Percentiles rank a stretch among this genome's conserved stretches.
Evolutionary conservation across 176 grass and related monocot genomes (phyloP).

Genomic region (Cocos nucifera): DNA sequence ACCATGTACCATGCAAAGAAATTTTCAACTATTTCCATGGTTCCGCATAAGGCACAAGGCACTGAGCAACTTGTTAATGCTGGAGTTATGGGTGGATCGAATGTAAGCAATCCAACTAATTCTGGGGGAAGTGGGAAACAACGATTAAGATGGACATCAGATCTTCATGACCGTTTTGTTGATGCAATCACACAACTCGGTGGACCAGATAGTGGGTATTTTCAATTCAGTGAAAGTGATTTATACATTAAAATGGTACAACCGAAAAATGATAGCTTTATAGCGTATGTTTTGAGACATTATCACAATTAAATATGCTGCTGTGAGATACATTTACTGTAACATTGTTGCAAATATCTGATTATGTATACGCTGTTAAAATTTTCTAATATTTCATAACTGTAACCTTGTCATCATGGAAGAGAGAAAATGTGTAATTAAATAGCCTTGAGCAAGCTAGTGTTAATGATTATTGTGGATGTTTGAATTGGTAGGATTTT

Average conservation of each 20-base stretch:
- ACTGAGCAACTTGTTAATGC: constrained; percentile 44
- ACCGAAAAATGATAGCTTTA: no score
- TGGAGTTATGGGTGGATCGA: constrained; percentile 50
- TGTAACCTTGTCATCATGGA: no score
- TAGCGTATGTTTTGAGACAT: no score
- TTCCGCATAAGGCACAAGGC: constrained; percentile 59
- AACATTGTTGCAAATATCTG: no score
- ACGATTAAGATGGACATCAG: constrained; percentile 80
- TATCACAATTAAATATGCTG: no score
- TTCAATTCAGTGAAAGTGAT: constrained; percentile 25
- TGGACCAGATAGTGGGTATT: constrained; percentile 98
- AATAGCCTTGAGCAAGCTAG: no score
- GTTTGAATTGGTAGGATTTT: no score
- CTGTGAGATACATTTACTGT: no score
- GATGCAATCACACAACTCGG: constrained; percentile 92
- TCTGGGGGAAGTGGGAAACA: constrained; percentile 65
- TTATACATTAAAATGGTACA: constrained; percentile 5
- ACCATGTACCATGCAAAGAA: constrained; percentile 78
- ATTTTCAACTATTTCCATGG: constrained; percentile 52
- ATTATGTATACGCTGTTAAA: no score
- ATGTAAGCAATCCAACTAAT: constrained; percentile 45
- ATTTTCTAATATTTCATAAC: no score
- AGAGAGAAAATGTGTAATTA: no score
- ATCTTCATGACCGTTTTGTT: constrained; percentile 96
- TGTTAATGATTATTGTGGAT: no score